Conservation (phyloP, 495 filamentous ascomycete genomes). For the Schizothecium vesticola region DNA sequence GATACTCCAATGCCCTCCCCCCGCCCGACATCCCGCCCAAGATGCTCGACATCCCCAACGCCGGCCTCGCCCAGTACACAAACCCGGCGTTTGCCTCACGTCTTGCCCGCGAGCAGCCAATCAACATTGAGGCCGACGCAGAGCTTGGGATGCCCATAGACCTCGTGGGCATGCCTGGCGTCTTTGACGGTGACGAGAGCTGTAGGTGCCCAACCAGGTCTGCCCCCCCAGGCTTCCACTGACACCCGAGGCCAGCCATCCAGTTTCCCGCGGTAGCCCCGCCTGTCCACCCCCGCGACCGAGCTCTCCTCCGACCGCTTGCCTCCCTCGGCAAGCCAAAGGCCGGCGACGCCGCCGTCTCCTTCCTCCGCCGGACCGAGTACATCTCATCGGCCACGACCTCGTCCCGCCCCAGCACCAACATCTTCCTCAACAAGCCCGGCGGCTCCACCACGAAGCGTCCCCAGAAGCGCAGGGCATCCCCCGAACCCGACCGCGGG, state of each 20-base stretch:
- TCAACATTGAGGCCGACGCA: conserved; percentile 94
- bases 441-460: conserved; percentile 32
- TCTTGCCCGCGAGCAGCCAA: conserved; percentile 80
- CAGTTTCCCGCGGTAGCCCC: conserved; percentile 65
- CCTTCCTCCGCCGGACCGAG: conserved; percentile 92
- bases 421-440: conserved; percentile 33
- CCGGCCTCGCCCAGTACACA: conserved; percentile 82
- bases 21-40: conserved; percentile 92
- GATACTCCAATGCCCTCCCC: conserved; percentile 91
- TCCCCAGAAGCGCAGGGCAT: conserved; percentile 38
- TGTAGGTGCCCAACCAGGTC: conserved; percentile 52
- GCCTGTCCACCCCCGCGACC: conserved; percentile 73
- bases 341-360: conserved; percentile 60
- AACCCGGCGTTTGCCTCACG: conserved; percentile 81
- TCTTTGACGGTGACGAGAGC: conserved; percentile 93
- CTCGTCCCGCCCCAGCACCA: conserved; percentile 22
- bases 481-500: conserved; percentile 56
- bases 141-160: conserved; percentile 97
- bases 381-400: conserved; percentile 71
- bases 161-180: conserved; percentile 84
- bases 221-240: not conserved
- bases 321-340: conserved; percentile 75
- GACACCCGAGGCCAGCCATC: conserved; percentile 55
- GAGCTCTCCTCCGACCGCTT: conserved; percentile 71
- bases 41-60: conserved; percentile 91